These are phyloP conservation scores for Ogataea henricii DNA, from an alignment of 805 yeast species.

Conservation along the genomic window DNA sequence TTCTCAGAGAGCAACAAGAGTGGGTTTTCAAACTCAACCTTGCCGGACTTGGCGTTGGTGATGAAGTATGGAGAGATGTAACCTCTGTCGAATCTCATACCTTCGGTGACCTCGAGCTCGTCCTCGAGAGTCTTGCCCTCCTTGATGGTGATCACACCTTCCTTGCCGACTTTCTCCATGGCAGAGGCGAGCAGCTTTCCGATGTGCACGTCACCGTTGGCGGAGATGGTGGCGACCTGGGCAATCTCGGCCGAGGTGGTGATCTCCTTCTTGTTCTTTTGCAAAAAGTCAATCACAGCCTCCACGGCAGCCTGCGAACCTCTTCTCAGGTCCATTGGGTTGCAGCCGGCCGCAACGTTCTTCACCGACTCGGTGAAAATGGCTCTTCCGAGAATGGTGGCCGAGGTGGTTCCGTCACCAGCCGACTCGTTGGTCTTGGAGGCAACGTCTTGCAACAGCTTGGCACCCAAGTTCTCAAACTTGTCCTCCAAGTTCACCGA, in stretches of 20 bases:
- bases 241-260: constrained; percentile 94
- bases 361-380: constrained; percentile 93
- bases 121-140: constrained; percentile 97
- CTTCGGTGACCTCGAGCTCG: constrained; percentile 95
- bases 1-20: constrained; percentile 85
- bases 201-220: constrained; percentile 92
- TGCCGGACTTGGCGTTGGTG: constrained; percentile 88
- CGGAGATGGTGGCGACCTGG: constrained; percentile 97
- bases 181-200: constrained; percentile 91
- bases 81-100: constrained; percentile 98
- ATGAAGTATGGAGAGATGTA: constrained; percentile 96
- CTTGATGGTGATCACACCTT: constrained; percentile 97
- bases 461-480: constrained; percentile 96
- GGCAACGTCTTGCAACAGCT: constrained; percentile 93
- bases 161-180: constrained; percentile 98
- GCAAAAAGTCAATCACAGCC: constrained; percentile 83
- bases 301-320: constrained; percentile 97
- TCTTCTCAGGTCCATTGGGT: constrained; percentile 97
- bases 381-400: constrained; percentile 94
- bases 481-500: constrained; percentile 81
- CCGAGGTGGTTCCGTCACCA: constrained; percentile 98
- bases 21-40: constrained; percentile 95
- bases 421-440: constrained; percentile 96
- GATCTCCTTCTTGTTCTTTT: constrained; percentile 85
- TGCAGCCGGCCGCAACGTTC: constrained; percentile 98